A percentile compares a stretch with the other conserved stretches of the same genome.
phyloP scores from a whole-genome alignment of 2,329 filamentous ascomycete species.

The Alternaria dauci region DNA sequence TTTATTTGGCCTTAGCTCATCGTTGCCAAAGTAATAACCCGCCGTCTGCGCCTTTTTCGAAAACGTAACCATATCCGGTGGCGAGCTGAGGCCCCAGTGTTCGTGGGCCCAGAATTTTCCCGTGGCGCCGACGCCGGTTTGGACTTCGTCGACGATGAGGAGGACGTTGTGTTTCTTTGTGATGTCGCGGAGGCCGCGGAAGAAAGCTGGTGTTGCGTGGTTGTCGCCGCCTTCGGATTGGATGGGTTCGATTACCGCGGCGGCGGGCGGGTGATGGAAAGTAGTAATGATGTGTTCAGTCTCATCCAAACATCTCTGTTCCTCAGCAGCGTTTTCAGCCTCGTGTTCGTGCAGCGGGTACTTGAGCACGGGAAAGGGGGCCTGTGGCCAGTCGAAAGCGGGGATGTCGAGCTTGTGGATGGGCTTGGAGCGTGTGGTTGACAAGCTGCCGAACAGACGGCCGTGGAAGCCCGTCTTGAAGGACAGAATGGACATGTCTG shows the following conservation, averaged over 20 bases:
- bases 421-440: slow-evolving; percentile 89
- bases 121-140: slow-evolving; percentile 90
- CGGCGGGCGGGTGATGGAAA: slow-evolving; percentile 81
- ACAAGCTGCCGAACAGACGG: slow-evolving; percentile 85
- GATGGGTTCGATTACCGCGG: slow-evolving; percentile 87
- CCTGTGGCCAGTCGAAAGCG: slow-evolving; percentile 93
- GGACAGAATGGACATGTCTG: slow-evolving; percentile 83
- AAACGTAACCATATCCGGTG: slow-evolving; percentile 94
- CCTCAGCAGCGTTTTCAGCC: slow-evolving; percentile 81
- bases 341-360: slow-evolving; percentile 84
- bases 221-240: slow-evolving; percentile 96
- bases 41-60: slow-evolving; percentile 95
- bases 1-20: slow-evolving; percentile 83
- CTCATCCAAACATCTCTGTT: slow-evolving; percentile 81
- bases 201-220: slow-evolving; percentile 87
- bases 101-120: slow-evolving; percentile 98
- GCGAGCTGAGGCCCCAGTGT: slow-evolving; percentile 82
- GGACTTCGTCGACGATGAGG: slow-evolving; percentile 92
- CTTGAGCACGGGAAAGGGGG: slow-evolving; percentile 83
- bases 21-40: slow-evolving; percentile 89
- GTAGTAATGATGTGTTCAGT: slow-evolving; percentile 82
- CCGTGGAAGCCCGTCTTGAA: slow-evolving; percentile 92
- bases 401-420: slow-evolving; percentile 96
- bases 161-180: slow-evolving; percentile 80
- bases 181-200: slow-evolving; percentile 80